Evolutionary conservation across 306 rosid genomes (phyloP).

Genomic region (Senna tora): DNA sequence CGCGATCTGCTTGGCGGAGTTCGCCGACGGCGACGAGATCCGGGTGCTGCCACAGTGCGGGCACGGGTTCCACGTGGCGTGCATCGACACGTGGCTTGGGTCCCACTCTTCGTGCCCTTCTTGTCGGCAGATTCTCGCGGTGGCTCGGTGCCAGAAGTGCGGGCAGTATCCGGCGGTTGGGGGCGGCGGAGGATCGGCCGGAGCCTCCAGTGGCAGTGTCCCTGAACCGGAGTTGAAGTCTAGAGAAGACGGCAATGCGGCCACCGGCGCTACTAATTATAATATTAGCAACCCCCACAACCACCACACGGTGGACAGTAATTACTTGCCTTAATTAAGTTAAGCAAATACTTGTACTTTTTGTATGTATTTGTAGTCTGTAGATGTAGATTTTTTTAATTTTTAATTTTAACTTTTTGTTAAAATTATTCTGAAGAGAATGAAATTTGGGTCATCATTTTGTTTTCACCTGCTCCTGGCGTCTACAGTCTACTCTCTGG

Average conservation of each 20-base stretch:
- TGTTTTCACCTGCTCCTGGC: neutral
- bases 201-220: neutral
- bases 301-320: constrained; percentile 16
- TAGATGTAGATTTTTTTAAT: neutral
- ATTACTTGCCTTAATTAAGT: constrained; percentile 63
- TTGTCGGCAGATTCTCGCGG: constrained; percentile 67
- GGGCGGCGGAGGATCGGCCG: constrained; percentile 14
- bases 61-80: constrained; percentile 64
- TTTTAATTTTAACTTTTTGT: constrained; percentile 21
- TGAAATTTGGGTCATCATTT: constrained; percentile 19
- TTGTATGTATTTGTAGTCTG: constrained; percentile 30
- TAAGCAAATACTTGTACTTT: neutral
- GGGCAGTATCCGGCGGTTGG: constrained; percentile 57
- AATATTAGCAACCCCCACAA: neutral
- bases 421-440: constrained; percentile 13
- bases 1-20: constrained; percentile 74
- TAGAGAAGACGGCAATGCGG: constrained; percentile 40
- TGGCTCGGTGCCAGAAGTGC: constrained; percentile 70
- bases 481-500: too few relatives aligned
- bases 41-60: constrained; percentile 77
- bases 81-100: constrained; percentile 78
- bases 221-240: constrained; percentile 44
- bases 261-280: neutral
- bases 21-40: constrained; percentile 67
- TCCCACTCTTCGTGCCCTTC: constrained; percentile 83